Evolutionary conservation across 805 yeast genomes (phyloP), one percentile per base, ranked within the genome.

Genomic region (Candida xiaguanensis): DNA sequence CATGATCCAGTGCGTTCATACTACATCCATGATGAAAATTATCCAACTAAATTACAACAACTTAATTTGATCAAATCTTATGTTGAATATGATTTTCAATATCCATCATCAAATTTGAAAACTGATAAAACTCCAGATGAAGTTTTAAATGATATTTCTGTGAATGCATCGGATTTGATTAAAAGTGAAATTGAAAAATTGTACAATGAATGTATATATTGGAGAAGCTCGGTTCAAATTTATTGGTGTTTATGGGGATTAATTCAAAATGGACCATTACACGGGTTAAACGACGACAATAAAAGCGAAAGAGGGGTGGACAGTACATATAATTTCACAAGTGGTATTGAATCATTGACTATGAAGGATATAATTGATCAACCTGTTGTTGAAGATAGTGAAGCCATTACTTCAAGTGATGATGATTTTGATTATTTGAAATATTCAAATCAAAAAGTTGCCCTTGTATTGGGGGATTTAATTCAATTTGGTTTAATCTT

Each of bases 231-330:
- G 0, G 91, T 78, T 16, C 83, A 83, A 35, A 68, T 85, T 8
- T 77, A 74, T 54, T 91, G 99, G 99, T 74, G 83, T 4, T 55
- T 90, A 19, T 91, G 99, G 99, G 98, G 95, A 1, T 72, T 93
- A 31, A 75, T 93, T 24, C 95, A 87, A 58, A 79, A 83, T 48
- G 88, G 62, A 36, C 71, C 66, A n/a, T 36, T 51, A 36, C 57
- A 47, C 42, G 34, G 44, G 14, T 15, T 24, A 38, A 42, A 31
- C 29, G 37, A 51, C 6, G 59, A 59, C 34, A 18, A 15, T 9
- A 27, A 13, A 11, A 27, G 27, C 6, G 67, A 61, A 32, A 51
- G 54, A 36, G 71, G 72, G 20, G 70, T 74, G 14, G 56, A 58
- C 38, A 63, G 69, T 38, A 63, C 66, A 4, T 69, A 64, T 49